Conservation (phyloP, 306 rosid genomes). For the Cucurbita moschata region DNA sequence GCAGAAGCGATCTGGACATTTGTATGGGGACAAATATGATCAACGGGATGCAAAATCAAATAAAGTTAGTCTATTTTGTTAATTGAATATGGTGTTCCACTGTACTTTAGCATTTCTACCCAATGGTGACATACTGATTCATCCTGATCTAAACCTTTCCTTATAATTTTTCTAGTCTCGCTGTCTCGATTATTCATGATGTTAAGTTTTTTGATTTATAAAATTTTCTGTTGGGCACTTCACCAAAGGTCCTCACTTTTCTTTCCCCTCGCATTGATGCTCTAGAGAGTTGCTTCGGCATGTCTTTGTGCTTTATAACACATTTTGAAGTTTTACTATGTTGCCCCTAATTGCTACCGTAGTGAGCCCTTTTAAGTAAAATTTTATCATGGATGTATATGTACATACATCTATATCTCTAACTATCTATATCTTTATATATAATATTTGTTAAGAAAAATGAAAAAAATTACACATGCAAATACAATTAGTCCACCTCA, state of each 20-base stretch:
- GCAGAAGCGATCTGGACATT: slow-evolving; percentile 55
- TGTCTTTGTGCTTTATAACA: neutral
- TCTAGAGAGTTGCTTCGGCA: neutral
- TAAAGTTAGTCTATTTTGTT: slow-evolving; percentile 48
- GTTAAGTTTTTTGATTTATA: neutral
- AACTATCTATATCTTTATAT: neutral
- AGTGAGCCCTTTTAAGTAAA: neutral
- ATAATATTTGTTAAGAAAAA: neutral
- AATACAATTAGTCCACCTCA: neutral
- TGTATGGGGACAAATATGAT: slow-evolving; percentile 58
- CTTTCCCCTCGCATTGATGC: neutral
- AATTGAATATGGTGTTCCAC: neutral
- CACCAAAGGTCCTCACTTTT: neutral
- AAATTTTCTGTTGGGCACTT: neutral
- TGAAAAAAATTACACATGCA: neutral
- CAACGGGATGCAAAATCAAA: slow-evolving; percentile 54
- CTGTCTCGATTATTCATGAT: neutral
- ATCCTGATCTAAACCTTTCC: neutral
- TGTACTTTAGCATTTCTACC: slow-evolving; percentile 5
- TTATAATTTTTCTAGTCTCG: neutral
- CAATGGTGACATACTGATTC: neutral
- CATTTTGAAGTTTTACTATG: neutral
- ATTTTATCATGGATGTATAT: neutral
- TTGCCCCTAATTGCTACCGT: neutral
- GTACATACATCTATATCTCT: too few species aligned